These are phyloP conservation scores for Fomitiporia mediterranea DNA, from an alignment of 1,284 basidiomycete genomes.

Conservation along the genomic window DNA sequence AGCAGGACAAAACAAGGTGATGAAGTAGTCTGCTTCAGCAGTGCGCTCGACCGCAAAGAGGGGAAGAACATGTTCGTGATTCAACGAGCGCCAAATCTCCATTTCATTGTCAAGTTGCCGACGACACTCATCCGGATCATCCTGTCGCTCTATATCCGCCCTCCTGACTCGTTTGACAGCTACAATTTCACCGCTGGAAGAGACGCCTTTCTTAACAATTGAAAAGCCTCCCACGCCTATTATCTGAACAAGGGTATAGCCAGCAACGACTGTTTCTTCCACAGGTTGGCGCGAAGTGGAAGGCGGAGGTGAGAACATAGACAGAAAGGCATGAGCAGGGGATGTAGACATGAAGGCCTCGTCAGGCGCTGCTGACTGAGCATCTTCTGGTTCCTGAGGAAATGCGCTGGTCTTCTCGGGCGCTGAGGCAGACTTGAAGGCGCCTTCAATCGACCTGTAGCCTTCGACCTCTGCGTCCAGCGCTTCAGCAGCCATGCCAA, in stretches of 20 bases:
- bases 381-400: background rate
- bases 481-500: conserved; percentile 8
- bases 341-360: conserved; percentile 44
- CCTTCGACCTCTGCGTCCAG: background rate
- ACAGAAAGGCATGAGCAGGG: conserved; percentile 76
- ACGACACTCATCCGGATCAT: conserved; percentile 40
- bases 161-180: conserved; percentile 80
- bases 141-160: conserved; percentile 47
- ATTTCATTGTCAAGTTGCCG: conserved; percentile 75
- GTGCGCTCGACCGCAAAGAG: conserved; percentile 70
- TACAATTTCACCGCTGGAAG: conserved; percentile 61
- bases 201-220: conserved; percentile 72
- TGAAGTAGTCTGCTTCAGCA: conserved; percentile 71
- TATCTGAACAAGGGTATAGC: conserved; percentile 73
- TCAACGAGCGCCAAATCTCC: conserved; percentile 72
- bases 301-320: conserved; percentile 51
- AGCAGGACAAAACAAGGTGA: conserved; percentile 80
- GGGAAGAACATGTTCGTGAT: conserved; percentile 76
- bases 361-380: background rate
- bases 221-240: conserved; percentile 87
- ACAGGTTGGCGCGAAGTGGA: conserved; percentile 38
- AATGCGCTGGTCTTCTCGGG: conserved; percentile 15
- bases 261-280: conserved; percentile 57
- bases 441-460: background rate
- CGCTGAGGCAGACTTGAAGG: conserved; percentile 18